These are phyloP conservation scores for Phytophthora nicotianae DNA, from an alignment of 352 stramenopile genomes.

Conservation along the genomic window DNA sequence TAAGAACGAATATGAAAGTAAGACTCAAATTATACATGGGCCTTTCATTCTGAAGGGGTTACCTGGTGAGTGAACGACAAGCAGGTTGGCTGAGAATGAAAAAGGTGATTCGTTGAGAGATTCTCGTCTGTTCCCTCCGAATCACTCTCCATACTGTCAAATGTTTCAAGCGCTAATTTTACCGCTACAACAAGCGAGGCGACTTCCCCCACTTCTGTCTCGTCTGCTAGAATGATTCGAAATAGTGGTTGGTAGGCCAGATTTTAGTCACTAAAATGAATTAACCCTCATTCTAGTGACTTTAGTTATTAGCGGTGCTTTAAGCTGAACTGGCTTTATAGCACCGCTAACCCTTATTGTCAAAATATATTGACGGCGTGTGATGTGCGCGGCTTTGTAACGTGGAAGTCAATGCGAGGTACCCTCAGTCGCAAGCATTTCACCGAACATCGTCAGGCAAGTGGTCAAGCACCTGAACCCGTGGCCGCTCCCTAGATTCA, in stretches of 20 bases:
- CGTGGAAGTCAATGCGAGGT: not conserved
- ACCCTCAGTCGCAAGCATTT: not conserved
- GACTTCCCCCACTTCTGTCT: not conserved
- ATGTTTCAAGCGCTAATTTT: not conserved
- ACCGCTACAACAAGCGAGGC: not conserved
- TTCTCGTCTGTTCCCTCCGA: not conserved
- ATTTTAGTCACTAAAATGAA: no score
- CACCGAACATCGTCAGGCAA: not conserved
- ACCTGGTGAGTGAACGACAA: not conserved
- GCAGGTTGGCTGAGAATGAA: not conserved
- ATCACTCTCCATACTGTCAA: not conserved
- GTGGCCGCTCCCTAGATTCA: not conserved
- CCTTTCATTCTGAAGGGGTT: not conserved
- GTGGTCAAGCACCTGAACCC: not conserved
- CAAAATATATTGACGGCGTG: not conserved
- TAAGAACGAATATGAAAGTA: not conserved
- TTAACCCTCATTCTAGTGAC: no score
- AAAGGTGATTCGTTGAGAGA: not conserved
- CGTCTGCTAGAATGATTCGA: not conserved
- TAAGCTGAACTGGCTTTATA: no score
- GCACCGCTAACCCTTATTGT: no score
- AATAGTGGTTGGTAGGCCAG: no score
- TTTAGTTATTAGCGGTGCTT: no score
- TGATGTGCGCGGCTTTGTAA: not conserved
- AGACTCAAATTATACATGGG: not conserved